Evolutionary conservation across 2,329 filamentous ascomycete genomes (phyloP), one percentile per base, ranked within the genome.

Genomic region (Penicillium sp.): DNA sequence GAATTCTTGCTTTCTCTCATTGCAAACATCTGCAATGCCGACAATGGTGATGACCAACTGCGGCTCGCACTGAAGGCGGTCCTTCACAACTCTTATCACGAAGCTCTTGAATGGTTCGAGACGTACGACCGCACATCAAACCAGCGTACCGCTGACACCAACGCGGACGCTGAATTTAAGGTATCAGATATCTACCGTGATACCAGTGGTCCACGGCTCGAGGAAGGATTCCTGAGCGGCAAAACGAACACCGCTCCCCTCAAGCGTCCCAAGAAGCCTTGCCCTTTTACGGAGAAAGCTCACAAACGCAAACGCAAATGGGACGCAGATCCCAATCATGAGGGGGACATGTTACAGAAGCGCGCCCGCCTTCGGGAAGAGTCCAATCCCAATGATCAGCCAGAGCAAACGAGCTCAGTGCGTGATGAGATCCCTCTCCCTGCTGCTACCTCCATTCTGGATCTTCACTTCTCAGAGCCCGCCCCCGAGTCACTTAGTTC

Each of bases 121-220:
- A 51, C 39, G 6, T 49, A 54, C 49, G 9, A 22, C 11, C 28
- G 40, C n/a, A n/a, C n/a, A n/a, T n/a, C 70, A 13, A 72, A 68
- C 11, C 50, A 73, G 18, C 73, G 72, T 30, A 69, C 71, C 8
- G 67, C 67, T 9, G 67, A 70, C 35, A 71, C 72, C 4, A 64
- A 68, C 33, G 61, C 60, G 39, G 68, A 71, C 46, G 63, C 64
- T 12, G 19, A 35, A 10, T 57, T 59, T 35, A 60, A 59, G 36
- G 22, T 46, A 19, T 50, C 57, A 2, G 57, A 61, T 30, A 57
- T 61, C 31, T 61, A 61, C 41, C 57, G 57, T 7, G 57, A 60
- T 35, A 59, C 56, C 10, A 55, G 46, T 44, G 59, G 59, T 11
- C 47, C 56, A 14, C 54, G 53, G 12, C 47, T 59, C 4, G 52